A percentile compares a stretch with the other conserved stretches of the same genome.
These are phyloP conservation scores for Fusarium sp. DNA, from an alignment of 2,329 filamentous ascomycete genomes.

Conservation along the genomic window DNA sequence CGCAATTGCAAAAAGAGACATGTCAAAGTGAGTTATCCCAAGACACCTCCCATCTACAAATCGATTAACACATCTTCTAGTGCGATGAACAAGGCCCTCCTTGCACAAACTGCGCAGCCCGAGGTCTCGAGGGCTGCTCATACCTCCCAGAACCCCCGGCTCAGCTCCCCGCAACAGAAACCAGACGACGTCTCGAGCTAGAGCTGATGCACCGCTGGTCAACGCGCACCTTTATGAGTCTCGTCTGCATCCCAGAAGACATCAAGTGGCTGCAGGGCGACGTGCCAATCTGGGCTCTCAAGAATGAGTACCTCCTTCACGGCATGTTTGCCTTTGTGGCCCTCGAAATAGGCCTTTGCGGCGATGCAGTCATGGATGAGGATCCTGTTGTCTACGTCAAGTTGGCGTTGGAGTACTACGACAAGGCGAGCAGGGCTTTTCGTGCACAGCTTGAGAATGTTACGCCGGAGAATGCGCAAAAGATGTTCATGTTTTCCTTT, in stretches of 20 bases:
- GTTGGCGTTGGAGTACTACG: constrained; percentile 42
- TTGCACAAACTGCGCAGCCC: constrained; percentile 50
- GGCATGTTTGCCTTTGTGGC: constrained; percentile 48
- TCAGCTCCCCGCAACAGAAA: constrained; percentile 25
- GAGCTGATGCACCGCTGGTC: constrained; percentile 66
- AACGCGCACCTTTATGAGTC: constrained; percentile 56
- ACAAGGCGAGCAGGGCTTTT: constrained; percentile 40
- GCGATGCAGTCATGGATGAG: constrained; percentile 21
- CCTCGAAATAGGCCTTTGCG: constrained; percentile 40
- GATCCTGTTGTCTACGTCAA: constrained; percentile 38
- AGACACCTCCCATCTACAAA: background rate
- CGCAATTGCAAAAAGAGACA: constrained; percentile 44
- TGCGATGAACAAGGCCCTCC: constrained; percentile 54
- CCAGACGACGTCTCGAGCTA: constrained; percentile 54
- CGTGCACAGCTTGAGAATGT: constrained; percentile 37
- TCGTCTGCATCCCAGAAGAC: constrained; percentile 54
- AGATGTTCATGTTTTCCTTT: constrained; percentile 43
- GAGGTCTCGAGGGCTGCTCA: constrained; percentile 39
- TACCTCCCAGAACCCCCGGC: constrained; percentile 29
- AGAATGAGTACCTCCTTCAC: constrained; percentile 55
- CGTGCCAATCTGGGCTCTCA: constrained; percentile 51
- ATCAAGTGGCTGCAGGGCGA: constrained; percentile 49
- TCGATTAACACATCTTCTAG: constrained; percentile 27
- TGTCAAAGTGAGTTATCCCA: constrained; percentile 31
- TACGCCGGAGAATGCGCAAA: constrained; percentile 34